A percentile compares a stretch with the other conserved stretches of the same genome.
Evolutionary conservation across 2,329 filamentous ascomycete species (phyloP).

Genomic region (Sarocladium oryzae): DNA sequence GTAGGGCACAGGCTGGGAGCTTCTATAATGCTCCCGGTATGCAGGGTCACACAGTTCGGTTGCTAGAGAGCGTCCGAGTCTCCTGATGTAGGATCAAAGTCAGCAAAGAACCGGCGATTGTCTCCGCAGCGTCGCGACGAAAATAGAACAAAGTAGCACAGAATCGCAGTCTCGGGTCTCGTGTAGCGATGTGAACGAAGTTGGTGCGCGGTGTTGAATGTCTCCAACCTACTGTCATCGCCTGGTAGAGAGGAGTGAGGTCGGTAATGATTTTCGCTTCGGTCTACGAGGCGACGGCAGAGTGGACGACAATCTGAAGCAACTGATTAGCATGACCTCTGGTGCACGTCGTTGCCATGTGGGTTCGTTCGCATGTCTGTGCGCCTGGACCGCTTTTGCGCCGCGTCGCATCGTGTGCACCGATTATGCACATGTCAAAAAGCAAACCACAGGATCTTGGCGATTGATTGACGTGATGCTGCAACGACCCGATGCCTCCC

Average conservation of each 20-base stretch:
- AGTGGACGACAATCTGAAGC: background rate
- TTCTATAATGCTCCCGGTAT: background rate
- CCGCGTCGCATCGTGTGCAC: too few relatives aligned
- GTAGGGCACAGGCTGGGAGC: background rate
- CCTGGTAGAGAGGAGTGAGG: background rate
- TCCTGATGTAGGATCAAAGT: background rate
- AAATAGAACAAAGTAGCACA: constrained; percentile 9
- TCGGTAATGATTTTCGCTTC: background rate
- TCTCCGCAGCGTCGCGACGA: background rate
- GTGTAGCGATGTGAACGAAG: background rate
- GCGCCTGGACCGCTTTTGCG: too few relatives aligned
- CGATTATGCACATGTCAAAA: too few relatives aligned
- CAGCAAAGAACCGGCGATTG: background rate
- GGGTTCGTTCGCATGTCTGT: too few relatives aligned
- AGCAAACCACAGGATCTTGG: too few relatives aligned
- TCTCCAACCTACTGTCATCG: constrained; percentile 1
- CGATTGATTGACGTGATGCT: too few relatives aligned
- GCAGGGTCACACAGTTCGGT: background rate
- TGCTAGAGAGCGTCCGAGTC: background rate
- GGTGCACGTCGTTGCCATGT: background rate
- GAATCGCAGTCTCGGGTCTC: constrained; percentile 1
- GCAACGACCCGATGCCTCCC: too few relatives aligned
- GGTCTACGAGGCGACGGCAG: background rate
- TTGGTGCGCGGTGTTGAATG: background rate
- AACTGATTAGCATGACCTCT: background rate